Base-by-base conservation (phyloP, 2,329 filamentous ascomycete genomes). In the Colletotrichum tropicale region DNA sequence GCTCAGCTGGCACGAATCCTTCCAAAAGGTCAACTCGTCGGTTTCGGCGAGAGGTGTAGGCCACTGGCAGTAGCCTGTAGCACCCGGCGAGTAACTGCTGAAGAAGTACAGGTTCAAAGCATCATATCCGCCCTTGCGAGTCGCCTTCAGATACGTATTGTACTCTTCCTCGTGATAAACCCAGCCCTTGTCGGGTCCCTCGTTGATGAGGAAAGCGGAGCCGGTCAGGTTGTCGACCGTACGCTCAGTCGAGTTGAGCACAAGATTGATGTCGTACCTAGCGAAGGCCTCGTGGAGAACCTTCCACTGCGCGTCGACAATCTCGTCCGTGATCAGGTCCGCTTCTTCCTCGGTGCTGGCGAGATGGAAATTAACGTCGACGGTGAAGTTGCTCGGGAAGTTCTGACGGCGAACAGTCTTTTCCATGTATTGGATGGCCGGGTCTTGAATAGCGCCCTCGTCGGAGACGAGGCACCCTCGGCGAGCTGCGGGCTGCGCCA, bases 51-150 rank as follows among this genome's bases (percentile, higher is more conserved):
- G 48, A 18, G 48, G 61, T 2, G 72, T 76, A 21, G 87, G 87
- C 83, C 86, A 88, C 82, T 87, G 87, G 83, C 85, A 88, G 81
- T 88, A 87, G 6, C 87, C 86, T 6, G 88, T 83, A 9, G 74
- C 74, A 56, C 85, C 82, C 66, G 81, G 81, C 36, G 81, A 82
- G 65, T 88, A 82, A 43, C 80, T 78, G 34, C 80, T 80, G 66
- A 85, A 81, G 81, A 88, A 87, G 83, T 89, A 89, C 58, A 89
- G 66, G 82, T 89, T 89, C 68, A 89, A 84, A 75, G 84, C 81
- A 15, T 80, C 68, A 78, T 86, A 86, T 56, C 78, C 81, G 69
- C 85, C 85, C 80, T 86, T 83, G 79, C 86, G 85, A 16, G 70
- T 58, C 26, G 38, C 58, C 15, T 30, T 74, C 21, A 76, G 55